Evolutionary conservation across 306 rosid genomes (phyloP).

Genomic region (Chamaecrista fasciculata): DNA sequence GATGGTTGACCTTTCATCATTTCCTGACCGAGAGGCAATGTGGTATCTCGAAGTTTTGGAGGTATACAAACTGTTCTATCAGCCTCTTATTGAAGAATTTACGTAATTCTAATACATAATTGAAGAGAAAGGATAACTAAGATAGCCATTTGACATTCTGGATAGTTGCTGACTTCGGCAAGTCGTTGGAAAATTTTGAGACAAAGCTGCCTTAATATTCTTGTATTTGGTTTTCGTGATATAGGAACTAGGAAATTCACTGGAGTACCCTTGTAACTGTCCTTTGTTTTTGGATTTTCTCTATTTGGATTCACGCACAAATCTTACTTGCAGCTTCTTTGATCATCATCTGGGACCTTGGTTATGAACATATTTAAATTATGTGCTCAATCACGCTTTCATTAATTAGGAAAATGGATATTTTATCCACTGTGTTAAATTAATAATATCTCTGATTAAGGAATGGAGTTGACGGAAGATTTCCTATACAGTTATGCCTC

Average conservation of each 20-base stretch:
- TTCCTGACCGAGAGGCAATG: constrained; percentile 80
- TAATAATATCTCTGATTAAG: neutral
- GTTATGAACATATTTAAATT: neutral
- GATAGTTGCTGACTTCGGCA: constrained; percentile 7
- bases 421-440: too few relatives aligned
- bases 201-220: neutral
- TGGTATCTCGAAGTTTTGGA: constrained; percentile 95
- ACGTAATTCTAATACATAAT: constrained; percentile 8
- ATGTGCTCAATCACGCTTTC: neutral
- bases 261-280: neutral
- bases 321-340: neutral
- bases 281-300: neutral
- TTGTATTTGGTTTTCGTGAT: neutral
- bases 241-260: constrained; percentile 4
- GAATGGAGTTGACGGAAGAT: neutral
- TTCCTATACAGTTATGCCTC: too few relatives aligned
- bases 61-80: constrained; percentile 75
- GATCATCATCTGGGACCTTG: neutral
- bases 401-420: neutral
- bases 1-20: constrained; percentile 83
- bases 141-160: constrained; percentile 10
- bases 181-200: neutral
- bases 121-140: neutral
- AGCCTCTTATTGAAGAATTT: constrained; percentile 59
- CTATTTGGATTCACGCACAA: neutral